Conservation (phyloP, 2,329 filamentous ascomycete genomes). For the Cadophora malorum region DNA sequence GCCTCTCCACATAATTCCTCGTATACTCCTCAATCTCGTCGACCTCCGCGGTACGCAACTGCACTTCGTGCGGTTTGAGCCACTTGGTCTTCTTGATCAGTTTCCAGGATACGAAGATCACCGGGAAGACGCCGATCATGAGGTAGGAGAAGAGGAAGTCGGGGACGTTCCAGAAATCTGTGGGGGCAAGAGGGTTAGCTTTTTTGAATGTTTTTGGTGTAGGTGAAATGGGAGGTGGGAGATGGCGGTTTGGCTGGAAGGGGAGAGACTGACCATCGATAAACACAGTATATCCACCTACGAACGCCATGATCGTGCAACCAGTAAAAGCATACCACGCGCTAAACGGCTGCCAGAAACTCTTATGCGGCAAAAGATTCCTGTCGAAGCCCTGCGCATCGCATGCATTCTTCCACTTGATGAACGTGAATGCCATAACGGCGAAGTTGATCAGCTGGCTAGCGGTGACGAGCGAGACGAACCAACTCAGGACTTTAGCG, state of each 20-base stretch:
- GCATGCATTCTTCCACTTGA: conserved; percentile 61
- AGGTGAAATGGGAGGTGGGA: no score
- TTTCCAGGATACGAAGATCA: conserved; percentile 68
- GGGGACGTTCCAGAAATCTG: conserved; percentile 58
- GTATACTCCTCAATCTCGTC: conserved; percentile 68
- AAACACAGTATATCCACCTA: conserved; percentile 67
- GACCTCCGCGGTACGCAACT: conserved; percentile 58
- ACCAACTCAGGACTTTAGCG: conserved; percentile 65
- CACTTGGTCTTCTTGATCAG: conserved; percentile 61
- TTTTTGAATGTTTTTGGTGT: no score
- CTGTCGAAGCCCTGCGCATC: conserved; percentile 52
- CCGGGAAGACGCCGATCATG: conserved; percentile 65
- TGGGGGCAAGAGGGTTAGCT: background rate
- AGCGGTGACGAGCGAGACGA: conserved; percentile 63
- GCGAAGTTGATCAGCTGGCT: conserved; percentile 61
- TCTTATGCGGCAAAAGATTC: conserved; percentile 56
- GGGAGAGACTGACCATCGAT: conserved; percentile 48
- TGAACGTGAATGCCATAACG: conserved; percentile 60
- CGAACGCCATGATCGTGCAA: conserved; percentile 64
- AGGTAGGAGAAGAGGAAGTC: conserved; percentile 66
- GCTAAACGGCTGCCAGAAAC: conserved; percentile 61
- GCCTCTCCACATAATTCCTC: conserved; percentile 53
- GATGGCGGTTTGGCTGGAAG: background rate
- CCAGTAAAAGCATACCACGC: conserved; percentile 59
- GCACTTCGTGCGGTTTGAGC: conserved; percentile 58